Conservation (phyloP, 768 basidiomycete genomes). For the Agaricus subrufescens region DNA sequence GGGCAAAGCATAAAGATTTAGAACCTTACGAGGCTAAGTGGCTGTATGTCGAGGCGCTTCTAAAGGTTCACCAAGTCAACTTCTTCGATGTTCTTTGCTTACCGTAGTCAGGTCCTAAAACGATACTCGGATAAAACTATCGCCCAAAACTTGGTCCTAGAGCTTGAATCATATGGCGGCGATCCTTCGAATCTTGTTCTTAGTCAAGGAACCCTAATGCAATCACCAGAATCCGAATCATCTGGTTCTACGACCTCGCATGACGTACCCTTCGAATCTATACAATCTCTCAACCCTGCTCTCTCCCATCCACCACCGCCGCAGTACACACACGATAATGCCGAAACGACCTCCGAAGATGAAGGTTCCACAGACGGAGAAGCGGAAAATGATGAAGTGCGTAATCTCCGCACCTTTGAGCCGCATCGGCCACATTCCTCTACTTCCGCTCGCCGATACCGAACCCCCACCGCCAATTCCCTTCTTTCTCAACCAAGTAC, state of each 20-base stretch:
- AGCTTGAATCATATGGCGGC: slow-evolving; percentile 73
- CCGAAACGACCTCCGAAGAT: slow-evolving; percentile 5
- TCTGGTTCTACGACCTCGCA: slow-evolving; percentile 58
- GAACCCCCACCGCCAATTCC: slow-evolving; percentile 68
- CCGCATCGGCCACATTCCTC: slow-evolving; percentile 67
- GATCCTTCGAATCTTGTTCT: slow-evolving; percentile 60
- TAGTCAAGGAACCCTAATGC: slow-evolving; percentile 53
- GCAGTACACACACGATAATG: slow-evolving; percentile 2
- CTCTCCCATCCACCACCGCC: slow-evolving; percentile 2
- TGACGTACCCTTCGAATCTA: slow-evolving; percentile 10
- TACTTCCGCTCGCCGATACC: slow-evolving; percentile 71
- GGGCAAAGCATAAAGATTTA: slow-evolving; percentile 89
- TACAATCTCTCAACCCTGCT: slow-evolving; percentile 6
- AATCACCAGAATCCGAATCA: slow-evolving; percentile 55
- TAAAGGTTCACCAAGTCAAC: slow-evolving; percentile 53
- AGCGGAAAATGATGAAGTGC: slow-evolving; percentile 41
- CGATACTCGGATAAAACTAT: slow-evolving; percentile 82
- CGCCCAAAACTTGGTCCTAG: slow-evolving; percentile 69
- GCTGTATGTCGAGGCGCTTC: slow-evolving; percentile 82
- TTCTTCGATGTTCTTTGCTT: not conserved
- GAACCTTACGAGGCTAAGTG: slow-evolving; percentile 79
- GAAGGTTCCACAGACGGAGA: slow-evolving; percentile 23
- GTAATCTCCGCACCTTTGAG: slow-evolving; percentile 29
- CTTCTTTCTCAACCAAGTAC: slow-evolving; percentile 51
- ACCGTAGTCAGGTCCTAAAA: slow-evolving; percentile 57